A percentile compares a stretch with the other conserved stretches of the same genome.
These are phyloP conservation scores for Yarrowia alimentaria DNA, from an alignment of 805 yeast genomes.

Conservation along the genomic window DNA sequence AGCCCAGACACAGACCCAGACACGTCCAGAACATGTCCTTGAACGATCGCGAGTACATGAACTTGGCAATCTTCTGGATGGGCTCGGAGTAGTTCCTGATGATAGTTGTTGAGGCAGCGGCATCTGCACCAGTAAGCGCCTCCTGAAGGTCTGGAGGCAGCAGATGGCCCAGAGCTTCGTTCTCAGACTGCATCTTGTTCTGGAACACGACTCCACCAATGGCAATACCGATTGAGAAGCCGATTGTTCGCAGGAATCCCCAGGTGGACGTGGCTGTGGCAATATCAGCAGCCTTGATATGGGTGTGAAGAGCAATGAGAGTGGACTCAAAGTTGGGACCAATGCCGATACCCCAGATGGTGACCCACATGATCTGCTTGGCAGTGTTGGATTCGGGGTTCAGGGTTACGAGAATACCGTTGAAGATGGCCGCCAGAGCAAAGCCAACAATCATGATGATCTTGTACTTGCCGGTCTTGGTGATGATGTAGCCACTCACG, in stretches of 20 bases:
- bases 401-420: conserved; percentile 47
- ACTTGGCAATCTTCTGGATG: background rate
- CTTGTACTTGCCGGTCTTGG: conserved; percentile 43
- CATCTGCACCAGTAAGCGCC: conserved; percentile 11
- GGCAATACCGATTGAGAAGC: conserved; percentile 46
- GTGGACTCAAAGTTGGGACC: conserved; percentile 53
- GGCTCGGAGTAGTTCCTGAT: conserved; percentile 3
- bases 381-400: conserved; percentile 42
- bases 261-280: conserved; percentile 48
- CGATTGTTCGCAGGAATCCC: conserved; percentile 44
- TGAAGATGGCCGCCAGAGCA: conserved; percentile 36
- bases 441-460: conserved; percentile 45
- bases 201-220: conserved; percentile 47
- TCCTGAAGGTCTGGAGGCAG: conserved; percentile 1
- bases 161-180: conserved; percentile 1
- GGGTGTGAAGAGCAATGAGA: conserved; percentile 48
- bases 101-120: conserved; percentile 3
- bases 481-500: conserved; percentile 47
- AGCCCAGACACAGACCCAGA: conserved; percentile 22
- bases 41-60: conserved; percentile 22
- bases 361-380: conserved; percentile 47
- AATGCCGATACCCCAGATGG: conserved; percentile 48
- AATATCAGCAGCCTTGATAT: conserved; percentile 54
- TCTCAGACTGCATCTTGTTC: conserved; percentile 39
- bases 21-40: conserved; percentile 22